Evolutionary conservation across 2,329 filamentous ascomycete genomes (phyloP).

Genomic region (Allantophomopsis lycopodina): DNA sequence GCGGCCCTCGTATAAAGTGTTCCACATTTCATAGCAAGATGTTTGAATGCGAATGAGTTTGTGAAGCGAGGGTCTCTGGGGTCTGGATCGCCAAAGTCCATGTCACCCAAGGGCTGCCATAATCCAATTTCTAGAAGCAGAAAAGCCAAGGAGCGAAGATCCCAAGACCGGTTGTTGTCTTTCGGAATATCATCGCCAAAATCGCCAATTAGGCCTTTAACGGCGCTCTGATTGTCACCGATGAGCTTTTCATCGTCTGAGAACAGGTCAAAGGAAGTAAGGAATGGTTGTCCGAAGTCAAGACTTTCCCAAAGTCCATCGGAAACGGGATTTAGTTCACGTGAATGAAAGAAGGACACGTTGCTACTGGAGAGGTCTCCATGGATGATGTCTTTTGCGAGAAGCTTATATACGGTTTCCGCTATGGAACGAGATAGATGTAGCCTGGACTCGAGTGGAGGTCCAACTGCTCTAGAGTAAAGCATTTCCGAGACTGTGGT

Average conservation of each 20-base stretch:
- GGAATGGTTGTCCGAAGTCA: conserved; percentile 53
- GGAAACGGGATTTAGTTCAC: conserved; percentile 1
- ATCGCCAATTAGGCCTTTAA: conserved; percentile 47
- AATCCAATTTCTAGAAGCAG: conserved; percentile 62
- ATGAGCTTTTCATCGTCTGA: conserved; percentile 24
- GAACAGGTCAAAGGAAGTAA: conserved; percentile 67
- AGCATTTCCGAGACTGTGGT: conserved; percentile 42
- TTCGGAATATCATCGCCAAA: conserved; percentile 20
- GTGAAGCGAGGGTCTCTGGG: too few relatives aligned
- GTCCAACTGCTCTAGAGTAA: conserved; percentile 25
- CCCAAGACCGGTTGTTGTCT: conserved; percentile 43
- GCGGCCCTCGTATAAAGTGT: conserved; percentile 65
- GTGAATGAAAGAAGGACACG: conserved; percentile 43
- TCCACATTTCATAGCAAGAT: conserved; percentile 36
- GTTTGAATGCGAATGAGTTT: too few relatives aligned
- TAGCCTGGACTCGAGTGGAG: conserved; percentile 64
- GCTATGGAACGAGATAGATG: conserved; percentile 59
- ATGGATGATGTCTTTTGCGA: conserved; percentile 54
- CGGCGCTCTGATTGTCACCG: conserved; percentile 7
- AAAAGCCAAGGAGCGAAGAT: conserved; percentile 62
- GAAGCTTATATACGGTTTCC: conserved; percentile 61
- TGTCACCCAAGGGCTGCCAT: conserved; percentile 47
- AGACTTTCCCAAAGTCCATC: conserved; percentile 29
- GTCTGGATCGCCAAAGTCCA: conserved; percentile 9
- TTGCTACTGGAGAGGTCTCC: conserved; percentile 56